phyloP scores from a whole-genome alignment of 2,329 filamentous ascomycete genomes.

The Botryotinia calthae region DNA sequence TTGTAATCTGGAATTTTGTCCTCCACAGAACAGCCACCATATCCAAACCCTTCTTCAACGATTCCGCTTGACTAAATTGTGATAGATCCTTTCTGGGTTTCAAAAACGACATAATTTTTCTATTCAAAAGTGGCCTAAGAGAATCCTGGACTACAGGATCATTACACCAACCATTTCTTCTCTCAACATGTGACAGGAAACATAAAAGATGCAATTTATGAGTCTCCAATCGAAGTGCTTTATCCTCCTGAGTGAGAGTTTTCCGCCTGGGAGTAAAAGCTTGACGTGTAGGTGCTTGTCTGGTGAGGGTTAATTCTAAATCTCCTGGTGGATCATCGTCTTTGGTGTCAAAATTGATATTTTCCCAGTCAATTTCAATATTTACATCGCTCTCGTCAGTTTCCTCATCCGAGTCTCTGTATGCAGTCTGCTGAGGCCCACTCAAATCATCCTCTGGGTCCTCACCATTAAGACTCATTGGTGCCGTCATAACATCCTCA shows the following conservation, averaged over 20 bases:
- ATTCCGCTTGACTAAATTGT: conserved; percentile 74
- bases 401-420: conserved; percentile 51
- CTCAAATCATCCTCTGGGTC: not conserved
- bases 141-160: conserved; percentile 63
- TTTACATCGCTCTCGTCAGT: conserved; percentile 50
- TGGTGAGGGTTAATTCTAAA: conserved; percentile 40
- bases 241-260: conserved; percentile 54
- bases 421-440: conserved; percentile 40
- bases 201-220: conserved; percentile 87
- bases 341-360: conserved; percentile 47
- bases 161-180: conserved; percentile 88
- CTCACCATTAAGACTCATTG: not conserved
- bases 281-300: conserved; percentile 25
- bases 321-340: conserved; percentile 34
- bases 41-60: conserved; percentile 75
- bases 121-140: conserved; percentile 63
- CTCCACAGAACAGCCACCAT: conserved; percentile 66
- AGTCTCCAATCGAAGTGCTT: conserved; percentile 62
- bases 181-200: conserved; percentile 71
- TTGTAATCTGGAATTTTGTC: conserved; percentile 67
- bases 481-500: conserved; percentile 35
- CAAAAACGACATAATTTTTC: conserved; percentile 64
- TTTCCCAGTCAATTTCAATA: conserved; percentile 60
- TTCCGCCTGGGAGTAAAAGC: conserved; percentile 40
- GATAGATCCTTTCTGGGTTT: conserved; percentile 64